Conservation (phyloP, 352 stramenopile genomes). For the Globisporangium middletonii region DNA sequence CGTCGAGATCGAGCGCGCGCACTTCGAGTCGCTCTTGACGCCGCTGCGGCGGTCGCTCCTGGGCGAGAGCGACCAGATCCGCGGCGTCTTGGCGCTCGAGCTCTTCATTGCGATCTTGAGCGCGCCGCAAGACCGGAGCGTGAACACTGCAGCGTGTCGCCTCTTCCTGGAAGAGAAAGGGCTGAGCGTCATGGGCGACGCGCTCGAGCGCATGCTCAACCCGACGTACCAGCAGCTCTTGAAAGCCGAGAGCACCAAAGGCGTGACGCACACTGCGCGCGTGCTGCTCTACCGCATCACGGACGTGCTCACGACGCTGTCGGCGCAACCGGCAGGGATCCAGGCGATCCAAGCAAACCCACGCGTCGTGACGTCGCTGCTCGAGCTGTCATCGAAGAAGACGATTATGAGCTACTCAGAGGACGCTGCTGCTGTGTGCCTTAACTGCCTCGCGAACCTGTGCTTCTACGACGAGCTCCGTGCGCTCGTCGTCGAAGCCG, state of each 20-base stretch:
- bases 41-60: constrained; percentile 62
- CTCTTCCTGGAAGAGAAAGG: constrained; percentile 49
- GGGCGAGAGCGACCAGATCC: constrained; percentile 68
- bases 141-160: constrained; percentile 53
- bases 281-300: constrained; percentile 67
- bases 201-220: constrained; percentile 65
- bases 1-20: constrained; percentile 47
- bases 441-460: constrained; percentile 54
- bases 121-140: constrained; percentile 29
- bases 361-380: constrained; percentile 44
- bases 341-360: constrained; percentile 53
- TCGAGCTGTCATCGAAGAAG: constrained; percentile 50
- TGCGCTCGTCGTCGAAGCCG: constrained; percentile 46
- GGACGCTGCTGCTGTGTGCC: constrained; percentile 47
- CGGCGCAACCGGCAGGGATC: constrained; percentile 30
- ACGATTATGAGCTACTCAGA: constrained; percentile 56
- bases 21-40: constrained; percentile 54
- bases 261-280: constrained; percentile 38
- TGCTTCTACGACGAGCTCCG: constrained; percentile 58
- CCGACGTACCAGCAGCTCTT: constrained; percentile 67
- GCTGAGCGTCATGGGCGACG: constrained; percentile 41
- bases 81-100: constrained; percentile 66
- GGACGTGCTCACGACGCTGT: constrained; percentile 53
- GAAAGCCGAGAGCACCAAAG: constrained; percentile 19
- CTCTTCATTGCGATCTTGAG: constrained; percentile 59